Evolutionary conservation across 148 eudicot genomes (phyloP).

Genomic region (Chenopodium album): DNA sequence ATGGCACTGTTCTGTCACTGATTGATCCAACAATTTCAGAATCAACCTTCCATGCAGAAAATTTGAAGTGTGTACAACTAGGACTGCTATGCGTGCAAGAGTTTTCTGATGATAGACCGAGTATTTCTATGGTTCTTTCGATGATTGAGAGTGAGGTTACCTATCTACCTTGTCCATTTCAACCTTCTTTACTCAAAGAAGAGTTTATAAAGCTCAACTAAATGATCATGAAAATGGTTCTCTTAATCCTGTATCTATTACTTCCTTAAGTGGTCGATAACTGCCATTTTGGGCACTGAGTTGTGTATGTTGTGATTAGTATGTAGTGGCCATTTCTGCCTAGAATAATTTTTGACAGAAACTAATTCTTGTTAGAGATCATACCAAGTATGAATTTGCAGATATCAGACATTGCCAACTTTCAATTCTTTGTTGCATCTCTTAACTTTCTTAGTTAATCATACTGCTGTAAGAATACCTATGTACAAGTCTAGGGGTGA

Average conservation of each 20-base stretch:
- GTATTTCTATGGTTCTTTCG: neutral
- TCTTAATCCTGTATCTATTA: neutral
- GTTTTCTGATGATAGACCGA: slow-evolving; percentile 25
- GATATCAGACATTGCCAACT: neutral
- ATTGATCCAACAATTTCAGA: slow-evolving; percentile 8
- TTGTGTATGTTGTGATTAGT: no score
- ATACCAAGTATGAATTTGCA: neutral
- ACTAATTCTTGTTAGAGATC: no score
- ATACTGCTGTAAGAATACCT: no score
- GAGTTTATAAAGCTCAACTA: neutral
- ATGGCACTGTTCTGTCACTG: slow-evolving; percentile 12
- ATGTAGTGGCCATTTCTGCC: no score
- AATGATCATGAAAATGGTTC: neutral
- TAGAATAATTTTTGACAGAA: no score
- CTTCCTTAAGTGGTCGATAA: neutral
- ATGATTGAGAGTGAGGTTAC: neutral
- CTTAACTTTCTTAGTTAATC: no score
- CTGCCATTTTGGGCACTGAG: no score
- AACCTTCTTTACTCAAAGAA: slow-evolving; percentile 23
- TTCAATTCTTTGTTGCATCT: neutral
- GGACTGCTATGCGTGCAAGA: slow-evolving; percentile 35
- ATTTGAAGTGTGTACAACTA: slow-evolving; percentile 31
- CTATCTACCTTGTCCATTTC: slow-evolving; percentile 23
- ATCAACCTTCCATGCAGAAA: slow-evolving; percentile 11
- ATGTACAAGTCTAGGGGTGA: no score